These are phyloP conservation scores for Neocucurbitaria cava DNA, from an alignment of 2,329 filamentous ascomycete genomes.

Conservation along the genomic window DNA sequence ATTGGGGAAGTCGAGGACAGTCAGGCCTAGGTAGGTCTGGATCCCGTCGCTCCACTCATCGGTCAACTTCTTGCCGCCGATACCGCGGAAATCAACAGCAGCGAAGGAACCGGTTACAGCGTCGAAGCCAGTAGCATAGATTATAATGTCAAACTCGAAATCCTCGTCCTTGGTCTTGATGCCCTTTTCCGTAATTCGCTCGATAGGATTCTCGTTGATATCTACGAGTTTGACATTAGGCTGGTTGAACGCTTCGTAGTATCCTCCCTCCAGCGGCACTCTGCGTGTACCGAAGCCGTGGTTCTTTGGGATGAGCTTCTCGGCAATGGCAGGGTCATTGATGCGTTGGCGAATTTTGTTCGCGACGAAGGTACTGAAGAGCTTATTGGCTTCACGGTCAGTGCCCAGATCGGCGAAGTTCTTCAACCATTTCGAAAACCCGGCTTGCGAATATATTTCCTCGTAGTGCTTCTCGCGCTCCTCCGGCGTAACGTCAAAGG, in stretches of 20 bases:
- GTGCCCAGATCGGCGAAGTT: constrained; percentile 31
- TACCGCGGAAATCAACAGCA: constrained; percentile 25
- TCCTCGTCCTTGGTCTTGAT: constrained; percentile 49
- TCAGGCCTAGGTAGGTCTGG: constrained; percentile 38
- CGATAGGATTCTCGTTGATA: constrained; percentile 47
- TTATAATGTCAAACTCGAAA: constrained; percentile 49
- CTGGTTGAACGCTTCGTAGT: constrained; percentile 51
- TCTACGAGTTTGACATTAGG: constrained; percentile 49
- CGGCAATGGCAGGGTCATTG: constrained; percentile 53
- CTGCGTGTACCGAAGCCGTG: constrained; percentile 52
- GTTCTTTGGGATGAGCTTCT: constrained; percentile 51
- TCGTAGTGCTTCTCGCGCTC: constrained; percentile 27
- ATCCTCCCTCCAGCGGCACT: constrained; percentile 52
- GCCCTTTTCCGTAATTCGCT: constrained; percentile 41
- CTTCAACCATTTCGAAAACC: constrained; percentile 24
- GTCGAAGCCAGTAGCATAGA: constrained; percentile 53
- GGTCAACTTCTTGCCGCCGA: constrained; percentile 15
- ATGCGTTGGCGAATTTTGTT: constrained; percentile 46
- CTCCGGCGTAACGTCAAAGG: constrained; percentile 16
- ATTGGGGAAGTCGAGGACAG: constrained; percentile 38
- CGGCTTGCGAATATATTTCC: constrained; percentile 23
- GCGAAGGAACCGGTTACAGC: constrained; percentile 46
- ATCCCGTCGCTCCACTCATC: constrained; percentile 28
- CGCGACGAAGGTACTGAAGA: constrained; percentile 35
- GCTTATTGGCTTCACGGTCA: constrained; percentile 30